Evolutionary conservation across 805 yeast genomes (phyloP).

Genomic region (Cyberlindnera petersonii): DNA sequence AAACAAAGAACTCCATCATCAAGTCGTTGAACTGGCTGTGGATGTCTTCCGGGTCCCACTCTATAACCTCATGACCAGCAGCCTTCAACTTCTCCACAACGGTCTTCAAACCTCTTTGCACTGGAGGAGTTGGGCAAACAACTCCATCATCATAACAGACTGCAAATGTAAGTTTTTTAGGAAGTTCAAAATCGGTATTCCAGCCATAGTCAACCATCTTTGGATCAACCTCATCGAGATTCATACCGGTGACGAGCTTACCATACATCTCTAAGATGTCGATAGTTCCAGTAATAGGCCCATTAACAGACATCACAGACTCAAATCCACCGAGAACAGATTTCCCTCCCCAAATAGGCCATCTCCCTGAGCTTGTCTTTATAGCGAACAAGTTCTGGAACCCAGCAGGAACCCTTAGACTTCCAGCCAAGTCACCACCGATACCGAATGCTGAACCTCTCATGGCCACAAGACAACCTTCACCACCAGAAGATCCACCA

Average conservation of each 20-base stretch:
- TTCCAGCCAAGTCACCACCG: conserved; percentile 54
- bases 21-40: conserved; percentile 33
- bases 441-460: conserved; percentile 48
- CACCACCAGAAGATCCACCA: conserved; percentile 56
- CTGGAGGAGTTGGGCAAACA: conserved; percentile 47
- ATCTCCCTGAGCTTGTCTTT: conserved; percentile 42
- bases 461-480: conserved; percentile 42
- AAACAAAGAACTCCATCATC: conserved; percentile 32
- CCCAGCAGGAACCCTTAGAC: conserved; percentile 45
- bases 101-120: conserved; percentile 40
- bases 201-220: conserved; percentile 23
- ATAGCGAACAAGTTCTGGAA: conserved; percentile 39
- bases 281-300: conserved; percentile 41
- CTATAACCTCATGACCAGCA: conserved; percentile 50
- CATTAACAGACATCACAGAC: conserved; percentile 42
- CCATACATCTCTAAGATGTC: conserved; percentile 36
- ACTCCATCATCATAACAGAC: conserved; percentile 39
- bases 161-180: conserved; percentile 39
- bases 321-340: conserved; percentile 23
- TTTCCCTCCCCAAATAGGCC: conserved; percentile 30
- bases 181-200: conserved; percentile 17
- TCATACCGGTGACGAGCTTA: conserved; percentile 23
- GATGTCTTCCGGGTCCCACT: conserved; percentile 40
- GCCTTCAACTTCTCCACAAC: conserved; percentile 30
- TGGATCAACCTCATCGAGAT: conserved; percentile 30